Evolutionary conservation across 805 yeast species (phyloP).

Genomic region (Tetrapisispora taiwanensis): DNA sequence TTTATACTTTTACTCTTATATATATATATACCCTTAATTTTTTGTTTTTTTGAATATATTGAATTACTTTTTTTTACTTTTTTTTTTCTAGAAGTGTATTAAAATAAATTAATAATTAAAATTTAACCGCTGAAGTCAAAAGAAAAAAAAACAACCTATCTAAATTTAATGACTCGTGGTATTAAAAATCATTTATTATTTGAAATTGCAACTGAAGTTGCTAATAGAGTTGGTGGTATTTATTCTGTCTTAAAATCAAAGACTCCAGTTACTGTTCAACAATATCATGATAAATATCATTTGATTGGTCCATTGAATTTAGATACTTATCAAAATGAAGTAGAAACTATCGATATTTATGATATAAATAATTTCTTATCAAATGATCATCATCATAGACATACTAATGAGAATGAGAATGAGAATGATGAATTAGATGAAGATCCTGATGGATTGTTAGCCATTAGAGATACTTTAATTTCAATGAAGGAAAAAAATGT

Average conservation of each 20-base stretch:
- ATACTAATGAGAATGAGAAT: background rate
- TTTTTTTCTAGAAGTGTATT: too few relatives aligned
- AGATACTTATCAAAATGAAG: slow-evolving; percentile 66
- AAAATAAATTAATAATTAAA: too few relatives aligned
- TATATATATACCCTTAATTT: too few relatives aligned
- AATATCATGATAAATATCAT: slow-evolving; percentile 78
- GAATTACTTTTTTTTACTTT: too few relatives aligned
- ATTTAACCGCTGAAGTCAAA: too few relatives aligned
- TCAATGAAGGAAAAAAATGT: slow-evolving; percentile 79
- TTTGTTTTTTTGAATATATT: too few relatives aligned
- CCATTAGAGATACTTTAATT: slow-evolving; percentile 42
- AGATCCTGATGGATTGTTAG: slow-evolving; percentile 17
- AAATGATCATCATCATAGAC: background rate
- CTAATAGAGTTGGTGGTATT: slow-evolving; percentile 95
- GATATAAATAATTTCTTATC: slow-evolving; percentile 31
- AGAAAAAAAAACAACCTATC: too few relatives aligned
- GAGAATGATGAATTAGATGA: background rate
- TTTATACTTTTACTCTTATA: too few relatives aligned
- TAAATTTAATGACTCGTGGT: slow-evolving; percentile 75
- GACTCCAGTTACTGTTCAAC: slow-evolving; percentile 93
- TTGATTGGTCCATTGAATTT: slow-evolving; percentile 79
- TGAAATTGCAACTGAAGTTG: slow-evolving; percentile 95
- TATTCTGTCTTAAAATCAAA: slow-evolving; percentile 93
- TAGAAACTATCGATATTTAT: slow-evolving; percentile 58
- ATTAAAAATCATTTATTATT: slow-evolving; percentile 78